These are phyloP conservation scores for Mycothermus thermophilus DNA, from an alignment of 495 filamentous ascomycete genomes.

Conservation along the genomic window DNA sequence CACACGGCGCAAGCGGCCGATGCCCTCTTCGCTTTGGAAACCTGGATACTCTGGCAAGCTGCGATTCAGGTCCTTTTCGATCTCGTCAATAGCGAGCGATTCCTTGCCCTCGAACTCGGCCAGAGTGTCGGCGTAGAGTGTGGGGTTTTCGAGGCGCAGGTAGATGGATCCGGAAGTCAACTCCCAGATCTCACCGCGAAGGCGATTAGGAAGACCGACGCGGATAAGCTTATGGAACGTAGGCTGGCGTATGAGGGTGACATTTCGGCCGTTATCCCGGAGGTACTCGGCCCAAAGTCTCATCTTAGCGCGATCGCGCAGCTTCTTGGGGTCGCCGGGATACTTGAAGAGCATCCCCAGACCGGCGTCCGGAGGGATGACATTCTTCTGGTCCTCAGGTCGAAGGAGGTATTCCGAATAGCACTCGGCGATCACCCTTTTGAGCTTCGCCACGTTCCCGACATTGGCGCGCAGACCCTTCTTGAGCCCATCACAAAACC, in stretches of 20 bases:
- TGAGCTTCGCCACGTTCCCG: slow-evolving; percentile 70
- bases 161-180: slow-evolving; percentile 82
- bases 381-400: slow-evolving; percentile 41
- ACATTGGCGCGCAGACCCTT: slow-evolving; percentile 72
- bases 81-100: slow-evolving; percentile 93
- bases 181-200: slow-evolving; percentile 94
- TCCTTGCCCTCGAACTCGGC: slow-evolving; percentile 66
- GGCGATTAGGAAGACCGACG: slow-evolving; percentile 83
- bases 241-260: slow-evolving; percentile 81
- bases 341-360: slow-evolving; percentile 89
- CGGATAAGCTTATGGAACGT: slow-evolving; percentile 96
- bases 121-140: slow-evolving; percentile 69
- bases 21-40: slow-evolving; percentile 93
- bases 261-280: slow-evolving; percentile 87
- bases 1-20: slow-evolving; percentile 75
- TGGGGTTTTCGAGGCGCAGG: slow-evolving; percentile 72
- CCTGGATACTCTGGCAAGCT: slow-evolving; percentile 94
- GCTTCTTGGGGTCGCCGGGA: slow-evolving; percentile 88
- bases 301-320: slow-evolving; percentile 94
- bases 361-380: slow-evolving; percentile 69
- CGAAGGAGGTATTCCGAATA: slow-evolving; percentile 88
- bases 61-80: slow-evolving; percentile 93
- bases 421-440: slow-evolving; percentile 62
- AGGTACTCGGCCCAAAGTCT: slow-evolving; percentile 93
- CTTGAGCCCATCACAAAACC: slow-evolving; percentile 93